Percentiles rank a stretch among this genome's conserved stretches.
Evolutionary conservation across 306 rosid species (phyloP).

Genomic region (Cucurbita pepo): DNA sequence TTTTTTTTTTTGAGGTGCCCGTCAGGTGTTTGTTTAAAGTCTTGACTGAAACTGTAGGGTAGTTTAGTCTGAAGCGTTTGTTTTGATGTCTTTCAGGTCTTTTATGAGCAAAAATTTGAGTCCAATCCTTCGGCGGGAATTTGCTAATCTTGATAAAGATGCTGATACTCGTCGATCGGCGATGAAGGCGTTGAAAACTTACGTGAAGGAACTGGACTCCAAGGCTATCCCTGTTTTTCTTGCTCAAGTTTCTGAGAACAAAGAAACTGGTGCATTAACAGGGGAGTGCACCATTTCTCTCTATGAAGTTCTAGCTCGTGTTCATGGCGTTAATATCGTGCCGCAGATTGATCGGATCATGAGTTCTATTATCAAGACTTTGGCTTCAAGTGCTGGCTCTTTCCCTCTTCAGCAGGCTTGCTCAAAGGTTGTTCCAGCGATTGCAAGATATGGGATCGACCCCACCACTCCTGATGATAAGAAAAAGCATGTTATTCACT

Average conservation of each 20-base stretch:
- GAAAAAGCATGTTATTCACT: conserved; percentile 44
- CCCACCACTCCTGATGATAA: conserved; percentile 68
- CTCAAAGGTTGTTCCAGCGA: conserved; percentile 73
- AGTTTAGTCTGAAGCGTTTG: background rate
- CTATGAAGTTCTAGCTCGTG: conserved; percentile 79
- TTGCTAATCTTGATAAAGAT: conserved; percentile 67
- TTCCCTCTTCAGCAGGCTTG: conserved; percentile 86
- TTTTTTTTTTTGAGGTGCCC: background rate
- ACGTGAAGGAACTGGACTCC: conserved; percentile 66
- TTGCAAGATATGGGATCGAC: conserved; percentile 80
- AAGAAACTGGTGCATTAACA: conserved; percentile 50
- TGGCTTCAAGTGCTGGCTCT: conserved; percentile 75
- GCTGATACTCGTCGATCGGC: conserved; percentile 67
- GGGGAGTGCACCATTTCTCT: conserved; percentile 71
- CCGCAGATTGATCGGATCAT: conserved; percentile 59
- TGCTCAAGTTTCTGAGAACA: conserved; percentile 82
- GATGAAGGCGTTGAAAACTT: conserved; percentile 58
- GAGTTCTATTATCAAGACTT: conserved; percentile 58
- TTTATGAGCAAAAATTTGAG: conserved; percentile 43
- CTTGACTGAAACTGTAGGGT: background rate
- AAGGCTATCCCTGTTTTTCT: conserved; percentile 68
- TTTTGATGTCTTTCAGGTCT: conserved; percentile 14
- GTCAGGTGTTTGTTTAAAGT: background rate
- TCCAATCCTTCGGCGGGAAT: conserved; percentile 38
- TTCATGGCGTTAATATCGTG: conserved; percentile 68